Evolutionary conservation across 2,329 filamentous ascomycete species (phyloP).

Genomic region (Aspergillus carbonarius): DNA sequence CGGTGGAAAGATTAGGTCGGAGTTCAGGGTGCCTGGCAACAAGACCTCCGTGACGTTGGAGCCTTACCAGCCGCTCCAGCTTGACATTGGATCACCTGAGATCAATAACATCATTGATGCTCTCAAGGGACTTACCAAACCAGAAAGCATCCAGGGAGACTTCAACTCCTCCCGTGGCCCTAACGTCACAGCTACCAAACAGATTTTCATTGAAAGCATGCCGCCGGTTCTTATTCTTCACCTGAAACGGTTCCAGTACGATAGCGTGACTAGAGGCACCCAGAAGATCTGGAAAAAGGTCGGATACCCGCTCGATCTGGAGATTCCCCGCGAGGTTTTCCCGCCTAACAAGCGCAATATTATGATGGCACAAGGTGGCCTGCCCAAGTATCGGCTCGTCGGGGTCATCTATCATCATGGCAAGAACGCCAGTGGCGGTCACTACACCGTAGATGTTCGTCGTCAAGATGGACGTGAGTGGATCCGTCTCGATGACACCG

Average conservation of each 20-base stretch:
- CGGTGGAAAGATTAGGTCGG: conserved; percentile 84
- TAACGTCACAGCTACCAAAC: conserved; percentile 79
- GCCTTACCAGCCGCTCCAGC: conserved; percentile 88
- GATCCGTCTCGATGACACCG: conserved; percentile 93
- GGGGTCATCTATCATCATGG: conserved; percentile 97
- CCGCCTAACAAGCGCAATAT: conserved; percentile 70
- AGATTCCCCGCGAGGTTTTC: conserved; percentile 88
- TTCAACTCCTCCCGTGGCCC: conserved; percentile 77
- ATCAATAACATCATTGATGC: conserved; percentile 92
- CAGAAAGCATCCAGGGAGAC: conserved; percentile 81
- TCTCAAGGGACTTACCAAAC: conserved; percentile 75
- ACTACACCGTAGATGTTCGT: conserved; percentile 96
- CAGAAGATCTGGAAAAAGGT: conserved; percentile 99
- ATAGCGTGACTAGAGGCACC: conserved; percentile 75
- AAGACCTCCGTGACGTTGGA: conserved; percentile 91
- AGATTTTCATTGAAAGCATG: conserved; percentile 88
- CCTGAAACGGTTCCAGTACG: conserved; percentile 95
- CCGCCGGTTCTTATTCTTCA: conserved; percentile 92
- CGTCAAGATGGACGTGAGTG: conserved; percentile 94
- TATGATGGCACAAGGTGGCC: conserved; percentile 63
- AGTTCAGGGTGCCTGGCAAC: conserved; percentile 79
- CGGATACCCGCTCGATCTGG: conserved; percentile 89
- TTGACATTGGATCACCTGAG: conserved; percentile 86
- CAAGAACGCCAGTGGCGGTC: conserved; percentile 91
- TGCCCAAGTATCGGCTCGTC: conserved; percentile 81